Evolutionary conservation across 2,329 filamentous ascomycete genomes (phyloP), one percentile per base, ranked within the genome.

Genomic region (Didymella arachidicola): DNA sequence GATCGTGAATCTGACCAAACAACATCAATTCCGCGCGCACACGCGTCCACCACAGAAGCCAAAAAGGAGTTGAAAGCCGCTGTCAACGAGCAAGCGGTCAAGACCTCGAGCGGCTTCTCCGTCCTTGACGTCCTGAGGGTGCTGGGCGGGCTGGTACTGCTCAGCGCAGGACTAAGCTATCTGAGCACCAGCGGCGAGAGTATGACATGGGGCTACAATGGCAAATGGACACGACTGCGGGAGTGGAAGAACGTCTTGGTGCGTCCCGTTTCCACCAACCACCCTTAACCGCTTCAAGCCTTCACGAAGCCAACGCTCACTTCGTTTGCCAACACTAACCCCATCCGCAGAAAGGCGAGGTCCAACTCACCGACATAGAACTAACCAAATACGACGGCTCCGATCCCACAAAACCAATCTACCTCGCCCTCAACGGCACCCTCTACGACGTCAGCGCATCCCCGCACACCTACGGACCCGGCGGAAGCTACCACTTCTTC

Each of bases 401-500:
- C 57, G 88, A 97, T 77, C 81, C 87, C 10, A 76, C 79, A 7
- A 87, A 89, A 59, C 95, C 95, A 7, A 87, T 98, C 75, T 96
- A 97, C 81, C 85, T 99, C 55, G 92, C 93, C 62, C 87, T 99
- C 71, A 94, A 95, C 80, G 89, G 90, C 72, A 91, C 87, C 57
- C 91, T 96, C 79, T 95, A 90, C 83, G 92, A 96, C 77, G 92
- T 96, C 39, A 86, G 86, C n/a, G 79, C 83, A 29, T 88, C 87
- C 53, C 76, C 75, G 10, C 36, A 58, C 1, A 77, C 75, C 55
- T 83, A 83, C 82, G 86, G 67, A 77, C 84, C 93, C 0, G 93
- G 92, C 27, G 95, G 93, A 4, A 87, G 87, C 36, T 99, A 99
- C 82, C 84, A 88, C 71, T 89, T 90, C 79, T 97, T 99, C 77